Conservation (phyloP, 2,329 filamentous ascomycete species). For the Fusarium fracticaudum region DNA sequence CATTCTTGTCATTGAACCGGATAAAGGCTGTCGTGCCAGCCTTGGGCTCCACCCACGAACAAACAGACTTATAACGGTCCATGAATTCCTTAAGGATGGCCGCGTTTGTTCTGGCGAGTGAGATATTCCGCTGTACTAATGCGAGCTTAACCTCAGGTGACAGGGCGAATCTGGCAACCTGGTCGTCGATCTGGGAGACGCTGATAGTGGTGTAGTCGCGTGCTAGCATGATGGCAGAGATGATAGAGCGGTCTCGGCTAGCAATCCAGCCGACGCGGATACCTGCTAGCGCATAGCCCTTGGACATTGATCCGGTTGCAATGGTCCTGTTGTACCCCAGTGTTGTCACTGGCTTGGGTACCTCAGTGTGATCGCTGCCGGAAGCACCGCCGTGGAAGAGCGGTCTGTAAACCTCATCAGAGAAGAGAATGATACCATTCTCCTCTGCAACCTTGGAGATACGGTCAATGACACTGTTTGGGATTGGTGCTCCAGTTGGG, state of each 20-base stretch:
- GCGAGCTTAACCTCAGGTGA: constrained; percentile 54
- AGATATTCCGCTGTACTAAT: constrained; percentile 63
- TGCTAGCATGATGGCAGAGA: constrained; percentile 70
- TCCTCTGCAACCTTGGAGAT: constrained; percentile 72
- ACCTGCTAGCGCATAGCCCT: constrained; percentile 84
- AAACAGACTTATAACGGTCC: constrained; percentile 68
- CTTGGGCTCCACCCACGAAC: constrained; percentile 77
- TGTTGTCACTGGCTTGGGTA: constrained; percentile 72
- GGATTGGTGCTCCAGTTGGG: constrained; percentile 78
- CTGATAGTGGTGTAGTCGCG: constrained; percentile 89
- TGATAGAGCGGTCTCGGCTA: constrained; percentile 67
- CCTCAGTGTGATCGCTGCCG: constrained; percentile 52
- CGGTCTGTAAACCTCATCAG: constrained; percentile 86
- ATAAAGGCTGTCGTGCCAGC: constrained; percentile 85
- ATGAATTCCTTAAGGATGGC: constrained; percentile 74
- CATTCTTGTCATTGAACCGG: constrained; percentile 67
- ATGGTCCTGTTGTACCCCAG: constrained; percentile 77
- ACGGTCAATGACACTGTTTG: constrained; percentile 65
- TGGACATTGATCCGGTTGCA: constrained; percentile 83
- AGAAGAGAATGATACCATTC: constrained; percentile 72
- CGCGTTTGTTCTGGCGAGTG: constrained; percentile 74
- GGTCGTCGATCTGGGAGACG: constrained; percentile 82
- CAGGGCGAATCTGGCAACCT: constrained; percentile 79
- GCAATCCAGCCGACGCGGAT: constrained; percentile 87
- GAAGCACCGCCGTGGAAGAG: constrained; percentile 75